These are phyloP conservation scores for Penicillium sp. DNA, from an alignment of 2,329 filamentous ascomycete genomes.

Conservation along the genomic window DNA sequence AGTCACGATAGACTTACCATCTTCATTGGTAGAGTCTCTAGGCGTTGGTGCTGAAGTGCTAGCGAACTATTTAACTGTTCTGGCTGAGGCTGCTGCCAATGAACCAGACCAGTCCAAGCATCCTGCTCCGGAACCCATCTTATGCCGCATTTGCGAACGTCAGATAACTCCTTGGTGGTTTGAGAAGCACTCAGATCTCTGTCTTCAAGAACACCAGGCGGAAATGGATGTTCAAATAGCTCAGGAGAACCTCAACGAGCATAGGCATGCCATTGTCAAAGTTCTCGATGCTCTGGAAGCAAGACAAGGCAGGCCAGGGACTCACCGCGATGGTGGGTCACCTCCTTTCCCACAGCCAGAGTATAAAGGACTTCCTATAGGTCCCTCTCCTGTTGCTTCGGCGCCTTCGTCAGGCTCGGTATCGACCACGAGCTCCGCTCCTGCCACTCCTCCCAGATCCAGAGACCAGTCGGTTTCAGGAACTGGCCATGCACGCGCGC, in stretches of 20 bases:
- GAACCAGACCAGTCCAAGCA: constrained; percentile 75
- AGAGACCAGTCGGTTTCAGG: constrained; percentile 69
- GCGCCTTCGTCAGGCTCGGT: constrained; percentile 74
- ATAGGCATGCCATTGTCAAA: constrained; percentile 92
- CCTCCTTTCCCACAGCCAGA: constrained; percentile 68
- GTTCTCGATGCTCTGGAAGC: constrained; percentile 91
- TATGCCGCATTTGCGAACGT: constrained; percentile 96
- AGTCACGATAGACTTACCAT: constrained; percentile 92
- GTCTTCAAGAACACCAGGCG: constrained; percentile 90
- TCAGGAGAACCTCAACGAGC: constrained; percentile 88
- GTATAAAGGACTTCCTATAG: constrained; percentile 87
- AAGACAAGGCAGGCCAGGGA: constrained; percentile 48
- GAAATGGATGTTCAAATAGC: constrained; percentile 98
- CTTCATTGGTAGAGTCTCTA: constrained; percentile 86
- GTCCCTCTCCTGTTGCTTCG: constrained; percentile 69
- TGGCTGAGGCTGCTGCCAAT: constrained; percentile 81
- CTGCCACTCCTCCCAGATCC: constrained; percentile 68
- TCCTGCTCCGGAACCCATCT: constrained; percentile 79
- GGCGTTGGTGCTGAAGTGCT: constrained; percentile 94
- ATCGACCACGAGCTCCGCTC: constrained; percentile 72
- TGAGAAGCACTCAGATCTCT: constrained; percentile 96
- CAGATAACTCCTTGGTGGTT: constrained; percentile 99
- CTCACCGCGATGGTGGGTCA: constrained; percentile 49
- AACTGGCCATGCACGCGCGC: constrained; percentile 77
- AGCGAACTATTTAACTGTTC: constrained; percentile 86